Evolutionary conservation across 768 basidiomycete species (phyloP).

Genomic region (Pisolithus tinctorius): DNA sequence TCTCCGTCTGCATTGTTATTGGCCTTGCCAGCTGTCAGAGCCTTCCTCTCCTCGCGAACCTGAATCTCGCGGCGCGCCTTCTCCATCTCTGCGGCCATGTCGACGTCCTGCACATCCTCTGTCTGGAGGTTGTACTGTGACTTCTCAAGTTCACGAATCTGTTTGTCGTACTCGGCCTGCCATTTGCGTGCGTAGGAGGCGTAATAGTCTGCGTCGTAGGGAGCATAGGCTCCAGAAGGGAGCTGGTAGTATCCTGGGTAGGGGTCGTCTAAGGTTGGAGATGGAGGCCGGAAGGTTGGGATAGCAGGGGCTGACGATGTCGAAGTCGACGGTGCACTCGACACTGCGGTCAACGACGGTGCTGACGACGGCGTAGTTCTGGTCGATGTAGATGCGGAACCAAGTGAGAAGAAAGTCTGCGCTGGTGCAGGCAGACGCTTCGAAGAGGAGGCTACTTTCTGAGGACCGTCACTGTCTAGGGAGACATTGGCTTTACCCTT

Average conservation of each 20-base stretch:
- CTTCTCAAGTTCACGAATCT: slow-evolving; percentile 70
- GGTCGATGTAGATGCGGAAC: slow-evolving; percentile 24
- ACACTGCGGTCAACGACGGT: not conserved
- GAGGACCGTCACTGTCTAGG: slow-evolving; percentile 32
- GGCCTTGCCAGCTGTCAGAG: slow-evolving; percentile 55
- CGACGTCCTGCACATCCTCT: slow-evolving; percentile 49
- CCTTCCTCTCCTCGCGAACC: slow-evolving; percentile 72
- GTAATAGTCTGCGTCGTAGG: slow-evolving; percentile 67
- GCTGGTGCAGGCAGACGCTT: slow-evolving; percentile 28
- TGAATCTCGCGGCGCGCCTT: slow-evolving; percentile 66
- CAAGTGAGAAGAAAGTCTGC: slow-evolving; percentile 65
- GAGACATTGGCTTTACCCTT: slow-evolving; percentile 58
- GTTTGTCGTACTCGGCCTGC: slow-evolving; percentile 64
- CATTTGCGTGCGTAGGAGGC: slow-evolving; percentile 62
- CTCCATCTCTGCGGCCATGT: slow-evolving; percentile 73
- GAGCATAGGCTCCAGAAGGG: slow-evolving; percentile 74
- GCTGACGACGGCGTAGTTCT: slow-evolving; percentile 1
- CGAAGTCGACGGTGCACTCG: slow-evolving; percentile 55
- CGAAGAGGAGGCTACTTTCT: slow-evolving; percentile 9
- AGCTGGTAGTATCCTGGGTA: slow-evolving; percentile 87
- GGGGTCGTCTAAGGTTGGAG: slow-evolving; percentile 65
- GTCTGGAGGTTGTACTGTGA: slow-evolving; percentile 45
- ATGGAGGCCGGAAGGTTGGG: slow-evolving; percentile 62
- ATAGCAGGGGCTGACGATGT: slow-evolving; percentile 55
- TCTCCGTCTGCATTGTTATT: slow-evolving; percentile 36